A percentile compares a stretch with the other conserved stretches of the same genome.
These are phyloP conservation scores for Zygosaccharomyces kombuchaensis DNA, from an alignment of 805 yeast species.

Conservation along the genomic window DNA sequence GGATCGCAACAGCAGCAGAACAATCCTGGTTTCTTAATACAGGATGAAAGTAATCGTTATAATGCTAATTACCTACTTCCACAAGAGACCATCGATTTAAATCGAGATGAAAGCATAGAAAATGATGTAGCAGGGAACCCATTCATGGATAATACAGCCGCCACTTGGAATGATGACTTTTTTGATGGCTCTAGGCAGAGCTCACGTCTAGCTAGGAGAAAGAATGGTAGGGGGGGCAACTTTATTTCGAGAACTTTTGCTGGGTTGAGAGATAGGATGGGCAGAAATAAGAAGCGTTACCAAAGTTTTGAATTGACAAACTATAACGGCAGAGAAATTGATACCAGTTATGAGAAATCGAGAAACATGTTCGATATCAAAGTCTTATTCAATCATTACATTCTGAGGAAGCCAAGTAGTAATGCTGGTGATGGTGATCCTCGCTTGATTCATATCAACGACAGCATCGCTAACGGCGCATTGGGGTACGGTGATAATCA, in stretches of 20 bases:
- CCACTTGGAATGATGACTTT: slow-evolving; percentile 18
- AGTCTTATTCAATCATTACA: slow-evolving; percentile 36
- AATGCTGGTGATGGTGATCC: slow-evolving; percentile 40
- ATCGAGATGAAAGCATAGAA: slow-evolving; percentile 34
- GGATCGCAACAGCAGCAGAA: slow-evolving; percentile 11
- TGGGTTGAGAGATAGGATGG: slow-evolving; percentile 16
- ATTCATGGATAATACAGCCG: slow-evolving; percentile 17
- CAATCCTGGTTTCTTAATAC: slow-evolving; percentile 1
- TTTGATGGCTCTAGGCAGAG: slow-evolving; percentile 7
- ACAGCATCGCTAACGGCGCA: slow-evolving; percentile 49
- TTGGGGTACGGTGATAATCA: slow-evolving; percentile 72
- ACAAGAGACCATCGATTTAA: slow-evolving; percentile 35
- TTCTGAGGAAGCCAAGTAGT: slow-evolving; percentile 30
- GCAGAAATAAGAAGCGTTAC: slow-evolving; percentile 9
- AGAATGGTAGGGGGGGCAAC: slow-evolving; percentile 12
- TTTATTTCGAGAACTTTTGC: slow-evolving; percentile 20
- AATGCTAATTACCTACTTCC: slow-evolving; percentile 21
- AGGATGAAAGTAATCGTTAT: slow-evolving; percentile 10
- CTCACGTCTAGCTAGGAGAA: slow-evolving; percentile 12
- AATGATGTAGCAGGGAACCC: slow-evolving; percentile 36
- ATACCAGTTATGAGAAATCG: slow-evolving; percentile 31
- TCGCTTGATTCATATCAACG: slow-evolving; percentile 64
- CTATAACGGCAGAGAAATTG: slow-evolving; percentile 23
- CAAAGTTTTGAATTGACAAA: slow-evolving; percentile 33
- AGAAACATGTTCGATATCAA: slow-evolving; percentile 38